phyloP scores from a whole-genome alignment of 2,329 filamentous ascomycete genomes.

The Fusarium torulosum region DNA sequence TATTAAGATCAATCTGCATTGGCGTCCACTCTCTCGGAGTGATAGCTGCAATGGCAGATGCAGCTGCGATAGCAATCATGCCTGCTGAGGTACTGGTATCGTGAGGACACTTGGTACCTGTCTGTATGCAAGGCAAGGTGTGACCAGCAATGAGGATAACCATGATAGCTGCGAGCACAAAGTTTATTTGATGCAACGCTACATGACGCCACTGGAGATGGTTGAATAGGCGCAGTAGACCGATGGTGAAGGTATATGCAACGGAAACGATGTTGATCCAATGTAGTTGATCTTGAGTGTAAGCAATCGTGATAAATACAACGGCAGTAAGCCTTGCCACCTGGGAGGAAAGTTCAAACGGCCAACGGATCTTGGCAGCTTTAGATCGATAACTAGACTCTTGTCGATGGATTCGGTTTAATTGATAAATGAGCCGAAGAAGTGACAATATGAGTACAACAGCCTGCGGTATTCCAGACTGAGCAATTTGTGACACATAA shows the following conservation, averaged over 20 bases:
- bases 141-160: slow-evolving; percentile 54
- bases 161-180: slow-evolving; percentile 56
- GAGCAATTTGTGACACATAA: slow-evolving; percentile 55
- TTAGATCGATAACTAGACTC: slow-evolving; percentile 47
- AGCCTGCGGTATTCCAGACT: slow-evolving; percentile 57
- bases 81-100: slow-evolving; percentile 52
- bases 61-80: slow-evolving; percentile 54
- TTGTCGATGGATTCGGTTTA: slow-evolving; percentile 51
- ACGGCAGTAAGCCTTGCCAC: slow-evolving; percentile 55
- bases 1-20: slow-evolving; percentile 55
- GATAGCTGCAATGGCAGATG: slow-evolving; percentile 56
- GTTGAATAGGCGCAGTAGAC: slow-evolving; percentile 57
- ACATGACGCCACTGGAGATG: slow-evolving; percentile 60
- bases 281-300: slow-evolving; percentile 51
- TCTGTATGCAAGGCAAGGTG: slow-evolving; percentile 60
- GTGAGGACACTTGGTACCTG: slow-evolving; percentile 49
- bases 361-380: slow-evolving; percentile 56
- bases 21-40: slow-evolving; percentile 66
- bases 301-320: slow-evolving; percentile 56
- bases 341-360: slow-evolving; percentile 60
- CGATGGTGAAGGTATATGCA: slow-evolving; percentile 59
- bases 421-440: slow-evolving; percentile 52
- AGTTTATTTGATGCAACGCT: slow-evolving; percentile 63
- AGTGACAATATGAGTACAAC: slow-evolving; percentile 55
- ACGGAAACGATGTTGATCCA: slow-evolving; percentile 54